Evolutionary conservation across 2,329 filamentous ascomycete species (phyloP), one percentile per base, ranked within the genome.

Genomic region (Fusarium incarnatum): DNA sequence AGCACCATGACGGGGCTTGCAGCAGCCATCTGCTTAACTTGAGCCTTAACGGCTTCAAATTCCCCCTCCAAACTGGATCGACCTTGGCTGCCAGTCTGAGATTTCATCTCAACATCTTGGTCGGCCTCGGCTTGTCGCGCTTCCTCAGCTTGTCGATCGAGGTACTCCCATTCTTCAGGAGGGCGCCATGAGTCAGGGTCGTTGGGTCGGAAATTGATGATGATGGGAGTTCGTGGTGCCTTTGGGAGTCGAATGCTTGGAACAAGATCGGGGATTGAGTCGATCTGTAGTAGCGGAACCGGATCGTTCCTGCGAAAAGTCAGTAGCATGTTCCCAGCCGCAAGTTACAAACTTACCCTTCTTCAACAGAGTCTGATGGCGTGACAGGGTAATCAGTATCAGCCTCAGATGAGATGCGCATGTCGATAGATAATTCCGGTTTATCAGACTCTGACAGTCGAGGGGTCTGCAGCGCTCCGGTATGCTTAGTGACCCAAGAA

Each of bases 181-280:
- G 83, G 79, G 41, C 79, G 83, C 83, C 84, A 85, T n/a, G 79
- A 75, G 18, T 84, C 81, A 0, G 78, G 76, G 46, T 82, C 81
- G 22, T 79, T 79, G 6, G 78, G 73, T 30, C 72, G 77, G 57
- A 77, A 77, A 9, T 74, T 65, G 30, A 71, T 63, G 4, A 72
- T 76, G 3, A 68, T n/a, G 1, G 68, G 68, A 0, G 63, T 50
- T 46, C 64, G 60, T 8, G 62, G 45, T 22, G 45, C 60, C 28
- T 56, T 46, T 5, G 70, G 50, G 7, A 62, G 42, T 27, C 46
- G 58, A 13, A 53, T 46, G 11, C 45, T 59, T 5, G 68, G 60
- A 3, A 71, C 13, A 2, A 71, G 30, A 15, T 52, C 61, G 28
- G 64, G 37, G 2, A 68, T 63, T 9, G 71, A 73, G 13, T 75